phyloP scores from a whole-genome alignment of 129 eudicot genomes.

The Pittosporum tobira region DNA sequence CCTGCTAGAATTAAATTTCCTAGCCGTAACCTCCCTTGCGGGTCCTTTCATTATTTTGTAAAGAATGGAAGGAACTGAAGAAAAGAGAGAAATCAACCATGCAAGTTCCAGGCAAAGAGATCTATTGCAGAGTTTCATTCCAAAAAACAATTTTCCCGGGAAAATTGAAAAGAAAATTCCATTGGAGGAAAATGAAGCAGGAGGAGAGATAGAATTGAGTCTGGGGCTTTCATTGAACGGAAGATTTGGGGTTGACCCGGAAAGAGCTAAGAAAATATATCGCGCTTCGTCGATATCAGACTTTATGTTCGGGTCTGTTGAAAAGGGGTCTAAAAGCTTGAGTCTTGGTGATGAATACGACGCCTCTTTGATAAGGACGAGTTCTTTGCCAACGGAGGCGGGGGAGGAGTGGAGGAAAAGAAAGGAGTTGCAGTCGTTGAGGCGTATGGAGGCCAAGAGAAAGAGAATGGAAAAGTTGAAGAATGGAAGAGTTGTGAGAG shows the following conservation, averaged over 20 bases:
- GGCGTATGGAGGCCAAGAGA: conserved; percentile 83
- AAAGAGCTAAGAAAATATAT: conserved; percentile 29
- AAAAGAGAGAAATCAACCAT: too few relatives aligned
- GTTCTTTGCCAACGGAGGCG: conserved; percentile 85
- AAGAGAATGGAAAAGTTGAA: conserved; percentile 63
- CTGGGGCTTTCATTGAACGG: conserved; percentile 93
- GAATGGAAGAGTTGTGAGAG: conserved; percentile 25
- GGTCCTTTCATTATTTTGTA: not conserved
- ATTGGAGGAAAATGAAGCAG: conserved; percentile 22
- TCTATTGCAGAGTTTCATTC: conserved; percentile 52
- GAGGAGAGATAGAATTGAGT: conserved; percentile 49
- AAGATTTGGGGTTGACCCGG: conserved; percentile 76
- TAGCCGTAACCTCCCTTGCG: not conserved
- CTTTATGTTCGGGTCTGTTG: conserved; percentile 29
- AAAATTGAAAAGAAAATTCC: not conserved
- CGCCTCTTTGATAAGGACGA: conserved; percentile 38
- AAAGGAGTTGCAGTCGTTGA: conserved; percentile 73
- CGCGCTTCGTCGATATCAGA: conserved; percentile 73
- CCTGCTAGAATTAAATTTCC: too few relatives aligned
- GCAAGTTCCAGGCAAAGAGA: conserved; percentile 24
- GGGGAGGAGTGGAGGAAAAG: conserved; percentile 89
- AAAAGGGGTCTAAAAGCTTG: not conserved
- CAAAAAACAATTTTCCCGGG: conserved; percentile 6
- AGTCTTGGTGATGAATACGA: conserved; percentile 8
- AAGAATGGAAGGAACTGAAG: not conserved